These are phyloP conservation scores for Blakeslea trispora DNA, from an alignment of 371 early-diverging fungal species.

Conservation along the genomic window DNA sequence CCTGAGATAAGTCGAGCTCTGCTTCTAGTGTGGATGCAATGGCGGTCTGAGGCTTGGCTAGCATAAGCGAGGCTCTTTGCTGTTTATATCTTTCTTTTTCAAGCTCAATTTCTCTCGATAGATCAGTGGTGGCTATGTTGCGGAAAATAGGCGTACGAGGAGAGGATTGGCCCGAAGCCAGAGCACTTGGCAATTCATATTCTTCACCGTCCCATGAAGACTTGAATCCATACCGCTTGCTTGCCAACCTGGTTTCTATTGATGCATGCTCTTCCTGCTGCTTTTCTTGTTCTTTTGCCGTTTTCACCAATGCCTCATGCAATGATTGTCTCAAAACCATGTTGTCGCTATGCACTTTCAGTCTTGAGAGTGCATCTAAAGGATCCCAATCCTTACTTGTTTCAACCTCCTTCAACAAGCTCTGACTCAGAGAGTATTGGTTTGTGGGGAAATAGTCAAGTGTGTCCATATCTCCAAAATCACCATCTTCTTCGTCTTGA, in stretches of 20 bases:
- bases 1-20: slow-evolving; percentile 31
- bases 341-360: slow-evolving; percentile 23
- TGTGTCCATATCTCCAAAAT: background rate
- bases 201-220: slow-evolving; percentile 25
- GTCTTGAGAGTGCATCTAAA: slow-evolving; percentile 12
- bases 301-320: slow-evolving; percentile 13
- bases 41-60: slow-evolving; percentile 23
- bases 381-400: slow-evolving; percentile 19
- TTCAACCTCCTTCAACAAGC: background rate
- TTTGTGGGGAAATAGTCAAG: slow-evolving; percentile 14
- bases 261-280: background rate
- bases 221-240: slow-evolving; percentile 2
- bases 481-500: slow-evolving; percentile 2
- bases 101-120: slow-evolving; percentile 20
- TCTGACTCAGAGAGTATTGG: slow-evolving; percentile 12
- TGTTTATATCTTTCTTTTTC: slow-evolving; percentile 31
- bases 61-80: slow-evolving; percentile 18
- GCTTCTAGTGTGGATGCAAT: slow-evolving; percentile 29
- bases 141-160: slow-evolving; percentile 29
- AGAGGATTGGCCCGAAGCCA: slow-evolving; percentile 21
- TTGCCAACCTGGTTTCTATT: background rate
- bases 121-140: slow-evolving; percentile 6
- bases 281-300: slow-evolving; percentile 13
- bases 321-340: slow-evolving; percentile 25
- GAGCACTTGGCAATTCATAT: slow-evolving; percentile 15